phyloP scores from a whole-genome alignment of 768 basidiomycete species.

The Hypholoma sublateritium region DNA sequence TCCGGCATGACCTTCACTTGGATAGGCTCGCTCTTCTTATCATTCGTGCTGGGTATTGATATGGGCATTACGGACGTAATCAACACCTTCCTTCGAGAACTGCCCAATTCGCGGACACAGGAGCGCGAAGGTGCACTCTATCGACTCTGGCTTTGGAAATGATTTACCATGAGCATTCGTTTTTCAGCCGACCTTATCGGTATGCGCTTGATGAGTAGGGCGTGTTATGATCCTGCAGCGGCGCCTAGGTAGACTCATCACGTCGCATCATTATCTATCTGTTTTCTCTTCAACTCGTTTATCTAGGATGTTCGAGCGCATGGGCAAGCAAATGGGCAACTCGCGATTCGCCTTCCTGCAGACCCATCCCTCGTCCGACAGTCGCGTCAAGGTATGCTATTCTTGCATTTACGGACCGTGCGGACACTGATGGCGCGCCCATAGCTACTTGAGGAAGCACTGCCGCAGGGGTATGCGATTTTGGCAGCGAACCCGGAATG shows the following conservation, averaged over 20 bases:
- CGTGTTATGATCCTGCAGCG: slow-evolving; percentile 84
- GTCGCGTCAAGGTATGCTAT: slow-evolving; percentile 64
- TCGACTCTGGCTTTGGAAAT: not conserved
- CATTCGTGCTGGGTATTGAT: slow-evolving; percentile 51
- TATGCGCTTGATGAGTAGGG: slow-evolving; percentile 72
- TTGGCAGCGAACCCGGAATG: slow-evolving; percentile 60
- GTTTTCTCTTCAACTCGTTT: not conserved
- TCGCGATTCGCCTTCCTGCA: slow-evolving; percentile 55
- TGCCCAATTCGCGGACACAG: slow-evolving; percentile 81
- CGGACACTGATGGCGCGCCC: not conserved
- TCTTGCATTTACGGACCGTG: not conserved
- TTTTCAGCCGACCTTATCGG: slow-evolving; percentile 84
- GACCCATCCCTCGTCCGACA: slow-evolving; percentile 79
- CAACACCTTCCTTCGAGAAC: slow-evolving; percentile 54
- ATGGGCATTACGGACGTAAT: slow-evolving; percentile 48
- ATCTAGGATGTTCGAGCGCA: slow-evolving; percentile 67
- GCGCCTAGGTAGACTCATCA: slow-evolving; percentile 59
- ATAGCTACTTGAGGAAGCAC: slow-evolving; percentile 50
- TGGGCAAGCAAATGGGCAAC: slow-evolving; percentile 39
- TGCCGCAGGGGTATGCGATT: slow-evolving; percentile 59
- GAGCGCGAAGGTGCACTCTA: slow-evolving; percentile 70
- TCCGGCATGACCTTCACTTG: slow-evolving; percentile 44
- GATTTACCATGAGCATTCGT: not conserved
- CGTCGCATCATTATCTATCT: not conserved
- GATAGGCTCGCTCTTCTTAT: slow-evolving; percentile 39